Evolutionary conservation across 345 rosid genomes (phyloP), one percentile per base, ranked within the genome.

Genomic region (Eucalyptus virginea): DNA sequence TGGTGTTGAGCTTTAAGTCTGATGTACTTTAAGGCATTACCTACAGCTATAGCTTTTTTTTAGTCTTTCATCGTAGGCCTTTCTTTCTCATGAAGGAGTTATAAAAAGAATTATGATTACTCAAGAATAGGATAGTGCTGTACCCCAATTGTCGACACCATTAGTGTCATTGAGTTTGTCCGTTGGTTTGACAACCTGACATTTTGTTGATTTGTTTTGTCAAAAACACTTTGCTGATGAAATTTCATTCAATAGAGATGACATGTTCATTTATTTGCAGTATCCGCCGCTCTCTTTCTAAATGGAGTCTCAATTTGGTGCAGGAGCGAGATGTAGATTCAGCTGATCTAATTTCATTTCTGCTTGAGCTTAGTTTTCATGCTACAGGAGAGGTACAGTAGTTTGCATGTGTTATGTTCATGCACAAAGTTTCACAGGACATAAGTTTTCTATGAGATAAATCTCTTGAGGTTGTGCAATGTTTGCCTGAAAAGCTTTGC

Each of bases 301-400:
- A 51, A 51, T 49, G 8, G 34, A 86, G 32, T 90, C 60, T 58
- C 81, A 81, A 91, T 91, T 88, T 88, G 92, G 67, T 93, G 91
- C 96, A 97, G 99, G 98, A 98, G 91, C 95, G 96, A 89, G 99
- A 94, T 89, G 92, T 95, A 86, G 98, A 97, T 89, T 94, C 97
- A 86, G 94, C 98, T 32, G 98, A 96, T 92, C 90, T 98, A 88
- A 98, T 98, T 93, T 94, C 99, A 11, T 98, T 98, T 94, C 93
- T 98, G 92, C 94, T 98, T 7, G 99, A 98, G 94, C 99, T 98
- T 87, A 98, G 99, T 92, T 98, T 98, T 92, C 99, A 98, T 90
- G 94, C 93, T 42, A 93, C 97, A 49, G 99, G 99, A 30, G 94
- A 98, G 99, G 99, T 97, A 96, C 65, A 26, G 30, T 50, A 52